These are phyloP conservation scores for Yamadazyma takamatsuzukensis DNA, from an alignment of 805 yeast species.

Conservation along the genomic window DNA sequence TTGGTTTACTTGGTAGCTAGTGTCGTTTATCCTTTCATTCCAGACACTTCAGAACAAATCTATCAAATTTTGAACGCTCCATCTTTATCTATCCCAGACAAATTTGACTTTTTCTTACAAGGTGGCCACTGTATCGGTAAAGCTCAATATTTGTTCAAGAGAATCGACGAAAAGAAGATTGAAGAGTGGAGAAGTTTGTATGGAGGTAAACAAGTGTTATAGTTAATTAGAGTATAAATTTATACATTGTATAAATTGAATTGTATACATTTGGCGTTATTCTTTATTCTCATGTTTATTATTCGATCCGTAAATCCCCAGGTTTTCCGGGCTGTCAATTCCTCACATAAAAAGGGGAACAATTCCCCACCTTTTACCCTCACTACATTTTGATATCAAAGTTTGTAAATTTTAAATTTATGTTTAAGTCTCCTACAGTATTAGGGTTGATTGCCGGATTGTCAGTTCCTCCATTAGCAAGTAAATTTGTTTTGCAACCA, in stretches of 20 bases:
- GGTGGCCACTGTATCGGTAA: slow-evolving; percentile 86
- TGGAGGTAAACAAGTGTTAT: slow-evolving; percentile 66
- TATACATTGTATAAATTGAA: neutral
- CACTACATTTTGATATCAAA: neutral
- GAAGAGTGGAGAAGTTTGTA: slow-evolving; percentile 82
- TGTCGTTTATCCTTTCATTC: slow-evolving; percentile 84
- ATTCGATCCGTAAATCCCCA: slow-evolving; percentile 1
- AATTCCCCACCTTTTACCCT: neutral
- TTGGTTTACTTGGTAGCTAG: slow-evolving; percentile 83
- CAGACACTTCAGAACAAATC: slow-evolving; percentile 71
- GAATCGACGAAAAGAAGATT: slow-evolving; percentile 87
- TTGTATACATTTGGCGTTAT: too few relatives aligned
- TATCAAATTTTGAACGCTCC: slow-evolving; percentile 82
- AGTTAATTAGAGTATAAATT: slow-evolving; percentile 1
- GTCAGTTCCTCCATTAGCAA: slow-evolving; percentile 26
- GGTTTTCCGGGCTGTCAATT: slow-evolving; percentile 3
- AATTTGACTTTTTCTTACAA: slow-evolving; percentile 62
- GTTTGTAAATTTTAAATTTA: neutral
- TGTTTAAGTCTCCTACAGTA: slow-evolving; percentile 6
- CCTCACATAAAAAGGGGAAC: slow-evolving; percentile 2
- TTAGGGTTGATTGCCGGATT: slow-evolving; percentile 28
- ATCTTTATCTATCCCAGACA: slow-evolving; percentile 68
- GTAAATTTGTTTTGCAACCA: slow-evolving; percentile 25
- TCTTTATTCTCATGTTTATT: neutral
- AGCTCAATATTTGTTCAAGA: slow-evolving; percentile 85